Base-by-base conservation (phyloP, 2,329 filamentous ascomycete genomes). In the Colletotrichum neosansevieriae region DNA sequence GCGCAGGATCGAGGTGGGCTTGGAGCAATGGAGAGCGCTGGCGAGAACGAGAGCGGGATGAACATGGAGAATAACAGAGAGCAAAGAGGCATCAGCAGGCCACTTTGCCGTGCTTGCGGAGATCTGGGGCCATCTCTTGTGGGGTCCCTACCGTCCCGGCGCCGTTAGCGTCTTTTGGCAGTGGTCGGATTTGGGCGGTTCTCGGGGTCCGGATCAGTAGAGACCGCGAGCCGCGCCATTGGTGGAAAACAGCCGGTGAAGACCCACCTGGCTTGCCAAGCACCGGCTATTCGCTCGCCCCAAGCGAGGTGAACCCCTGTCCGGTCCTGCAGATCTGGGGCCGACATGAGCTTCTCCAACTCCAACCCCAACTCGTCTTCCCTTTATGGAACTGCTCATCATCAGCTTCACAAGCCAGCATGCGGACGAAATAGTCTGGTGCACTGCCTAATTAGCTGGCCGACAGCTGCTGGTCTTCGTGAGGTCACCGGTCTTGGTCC, bases 171-270 rank as follows among this genome's bases (percentile, higher is more conserved):
- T 34, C 40, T 17, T 49, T 10, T 42, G 24, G 53, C 21, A 54
- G 19, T 64, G 65, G 60, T 57, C 58, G 57, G 57, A 49, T 69
- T 69, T 63, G 57, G 21, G 67, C 67, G 63, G 67, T 63, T 69
- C 67, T 67, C 67, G 67, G 67, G 63, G 24, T 58, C 60, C 69
- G 66, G 68, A 60, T 32, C 44, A 70, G 69, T 53, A 61, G 34
- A 45, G 57, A 19, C 61, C 69, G 66, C 32, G 15, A 40, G 21
- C 49, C 13, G 0, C 9, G 3, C 24, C 21, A 64, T 70, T 65
- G 60, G 54, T 69, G 69, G 65, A 66, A 69, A 63, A 49, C 17
- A 36, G 40, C 40, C 62, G 29, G 10, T 0, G 19, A 19, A 34
- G 51, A 54, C 9, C 63, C 64, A 68, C 56, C 4, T n/a, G n/a